Evolutionary conservation across 495 filamentous ascomycete species (phyloP).

Genomic region (Apiosordaria backusii): DNA sequence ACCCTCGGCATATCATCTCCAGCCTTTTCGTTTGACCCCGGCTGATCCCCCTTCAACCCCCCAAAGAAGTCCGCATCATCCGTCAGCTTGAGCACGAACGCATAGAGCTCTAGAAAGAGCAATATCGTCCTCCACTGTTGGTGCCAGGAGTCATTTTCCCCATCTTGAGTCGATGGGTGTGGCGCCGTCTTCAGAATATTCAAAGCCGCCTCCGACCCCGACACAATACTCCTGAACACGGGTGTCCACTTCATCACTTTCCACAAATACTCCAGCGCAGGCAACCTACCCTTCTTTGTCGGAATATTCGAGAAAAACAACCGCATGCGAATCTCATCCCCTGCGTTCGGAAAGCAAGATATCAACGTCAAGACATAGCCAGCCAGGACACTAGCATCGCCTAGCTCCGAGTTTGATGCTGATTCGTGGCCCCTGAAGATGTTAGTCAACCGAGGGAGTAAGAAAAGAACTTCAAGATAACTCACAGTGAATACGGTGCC

Average conservation of each 20-base stretch:
- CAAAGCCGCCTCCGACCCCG: slow-evolving; percentile 23
- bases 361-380: slow-evolving; percentile 84
- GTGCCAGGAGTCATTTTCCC: slow-evolving; percentile 38
- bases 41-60: slow-evolving; percentile 18
- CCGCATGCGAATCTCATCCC: slow-evolving; percentile 95
- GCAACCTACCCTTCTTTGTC: slow-evolving; percentile 45
- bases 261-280: slow-evolving; percentile 90
- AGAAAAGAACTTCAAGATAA: too few species aligned
- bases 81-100: slow-evolving; percentile 83
- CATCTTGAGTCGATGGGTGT: slow-evolving; percentile 21
- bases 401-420: slow-evolving; percentile 31
- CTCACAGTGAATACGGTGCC: slow-evolving; percentile 35
- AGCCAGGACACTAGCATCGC: slow-evolving; percentile 72
- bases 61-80: slow-evolving; percentile 86
- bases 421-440: slow-evolving; percentile 21
- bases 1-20: slow-evolving; percentile 30
- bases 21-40: slow-evolving; percentile 9
- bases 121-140: slow-evolving; percentile 87
- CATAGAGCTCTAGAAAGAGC: slow-evolving; percentile 90
- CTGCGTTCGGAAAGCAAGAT: slow-evolving; percentile 75
- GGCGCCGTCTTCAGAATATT: slow-evolving; percentile 26
- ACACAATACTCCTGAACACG: slow-evolving; percentile 62
- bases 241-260: slow-evolving; percentile 62
- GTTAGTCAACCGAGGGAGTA: too few species aligned
- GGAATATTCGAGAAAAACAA: slow-evolving; percentile 77